Percentiles rank a stretch among this genome's conserved stretches.
phyloP scores from a whole-genome alignment of 768 basidiomycete genomes.

The Psilocybe cyanescens region DNA sequence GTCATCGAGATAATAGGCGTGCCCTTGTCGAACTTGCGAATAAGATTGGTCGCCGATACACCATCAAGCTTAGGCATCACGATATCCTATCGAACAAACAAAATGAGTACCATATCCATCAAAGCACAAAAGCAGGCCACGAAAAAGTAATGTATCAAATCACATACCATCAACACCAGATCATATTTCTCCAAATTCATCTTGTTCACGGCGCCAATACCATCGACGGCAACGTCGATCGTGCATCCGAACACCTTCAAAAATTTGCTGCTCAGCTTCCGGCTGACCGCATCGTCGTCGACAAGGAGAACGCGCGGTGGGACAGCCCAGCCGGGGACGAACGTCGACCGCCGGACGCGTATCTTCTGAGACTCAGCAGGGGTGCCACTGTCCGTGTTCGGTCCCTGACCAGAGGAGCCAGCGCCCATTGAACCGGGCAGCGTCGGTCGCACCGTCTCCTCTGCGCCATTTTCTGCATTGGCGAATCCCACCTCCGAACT shows the following conservation, averaged over 20 bases:
- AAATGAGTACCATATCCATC: background rate
- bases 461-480: slow-evolving; percentile 21
- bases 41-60: slow-evolving; percentile 88
- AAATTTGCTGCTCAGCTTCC: slow-evolving; percentile 90
- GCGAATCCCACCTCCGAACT: background rate
- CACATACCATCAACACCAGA: slow-evolving; percentile 86
- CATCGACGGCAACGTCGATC: slow-evolving; percentile 94
- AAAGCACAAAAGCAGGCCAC: slow-evolving; percentile 3
- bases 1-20: slow-evolving; percentile 99
- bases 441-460: slow-evolving; percentile 46
- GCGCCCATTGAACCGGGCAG: slow-evolving; percentile 19
- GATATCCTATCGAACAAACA: slow-evolving; percentile 67
- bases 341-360: slow-evolving; percentile 75
- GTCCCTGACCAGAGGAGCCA: slow-evolving; percentile 11
- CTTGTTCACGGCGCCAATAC: slow-evolving; percentile 89
- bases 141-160: slow-evolving; percentile 23
- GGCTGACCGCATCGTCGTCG: slow-evolving; percentile 93
- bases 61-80: slow-evolving; percentile 93
- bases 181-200: slow-evolving; percentile 98
- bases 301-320: slow-evolving; percentile 91
- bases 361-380: slow-evolving; percentile 45
- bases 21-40: slow-evolving; percentile 92
- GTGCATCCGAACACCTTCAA: slow-evolving; percentile 94
- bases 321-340: slow-evolving; percentile 90
- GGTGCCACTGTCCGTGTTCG: slow-evolving; percentile 24